Percentiles rank a stretch among this genome's conserved stretches.
These are phyloP conservation scores for Mycosphaerella sp. DNA, from an alignment of 2,329 filamentous ascomycete genomes.

Conservation along the genomic window DNA sequence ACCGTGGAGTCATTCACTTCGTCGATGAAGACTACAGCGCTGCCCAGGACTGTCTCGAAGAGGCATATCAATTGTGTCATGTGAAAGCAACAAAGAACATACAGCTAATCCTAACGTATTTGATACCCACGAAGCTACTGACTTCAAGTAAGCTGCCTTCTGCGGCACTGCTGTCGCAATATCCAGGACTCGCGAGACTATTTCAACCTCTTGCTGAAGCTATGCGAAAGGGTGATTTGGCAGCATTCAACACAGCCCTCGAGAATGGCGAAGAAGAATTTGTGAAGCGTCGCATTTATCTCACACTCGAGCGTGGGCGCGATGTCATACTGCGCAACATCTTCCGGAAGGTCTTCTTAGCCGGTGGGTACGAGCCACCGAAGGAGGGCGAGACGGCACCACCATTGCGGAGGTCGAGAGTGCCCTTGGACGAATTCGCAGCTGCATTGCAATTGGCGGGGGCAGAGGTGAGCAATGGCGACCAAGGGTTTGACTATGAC, in stretches of 20 bases:
- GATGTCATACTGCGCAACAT: slow-evolving; percentile 90
- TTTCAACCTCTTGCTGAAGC: slow-evolving; percentile 72
- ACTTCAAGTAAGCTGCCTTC: slow-evolving; percentile 81
- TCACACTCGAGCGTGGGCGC: slow-evolving; percentile 85
- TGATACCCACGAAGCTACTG: slow-evolving; percentile 87
- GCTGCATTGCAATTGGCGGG: slow-evolving; percentile 70
- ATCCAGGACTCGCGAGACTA: slow-evolving; percentile 67
- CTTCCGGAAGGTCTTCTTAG: slow-evolving; percentile 82
- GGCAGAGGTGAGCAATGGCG: slow-evolving; percentile 47
- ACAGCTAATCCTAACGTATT: slow-evolving; percentile 89
- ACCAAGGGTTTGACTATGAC: slow-evolving; percentile 67
- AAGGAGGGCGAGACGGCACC: slow-evolving; percentile 58
- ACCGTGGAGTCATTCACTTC: slow-evolving; percentile 87
- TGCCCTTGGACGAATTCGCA: slow-evolving; percentile 77
- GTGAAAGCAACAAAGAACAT: slow-evolving; percentile 64
- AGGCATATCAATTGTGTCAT: slow-evolving; percentile 78
- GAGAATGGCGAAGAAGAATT: slow-evolving; percentile 83
- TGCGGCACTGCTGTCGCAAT: slow-evolving; percentile 61
- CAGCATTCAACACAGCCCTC: slow-evolving; percentile 76
- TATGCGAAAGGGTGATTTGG: slow-evolving; percentile 76
- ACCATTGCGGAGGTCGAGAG: slow-evolving; percentile 62
- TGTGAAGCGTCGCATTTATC: slow-evolving; percentile 85
- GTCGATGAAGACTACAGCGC: slow-evolving; percentile 85
- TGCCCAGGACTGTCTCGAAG: slow-evolving; percentile 73
- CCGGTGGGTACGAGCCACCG: slow-evolving; percentile 70